These are phyloP conservation scores for Annulohypoxylon nitens DNA, from an alignment of 495 filamentous ascomycete species.

Conservation along the genomic window DNA sequence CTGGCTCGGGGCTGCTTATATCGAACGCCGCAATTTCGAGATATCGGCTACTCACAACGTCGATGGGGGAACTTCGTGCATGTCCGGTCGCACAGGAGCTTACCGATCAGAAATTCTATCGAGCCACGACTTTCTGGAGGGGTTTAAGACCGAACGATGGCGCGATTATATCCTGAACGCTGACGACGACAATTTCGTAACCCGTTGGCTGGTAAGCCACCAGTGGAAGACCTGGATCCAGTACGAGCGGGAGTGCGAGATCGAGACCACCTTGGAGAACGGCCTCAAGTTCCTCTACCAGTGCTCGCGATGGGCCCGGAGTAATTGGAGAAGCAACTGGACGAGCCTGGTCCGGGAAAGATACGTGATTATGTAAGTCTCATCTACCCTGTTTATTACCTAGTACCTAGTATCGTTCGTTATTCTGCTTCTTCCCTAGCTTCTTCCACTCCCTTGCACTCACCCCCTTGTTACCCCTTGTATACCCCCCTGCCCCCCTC, in stretches of 20 bases:
- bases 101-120: slow-evolving; percentile 64
- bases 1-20: slow-evolving; percentile 65
- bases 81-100: slow-evolving; percentile 67
- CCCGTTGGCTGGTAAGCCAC: slow-evolving; percentile 69
- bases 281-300: slow-evolving; percentile 69
- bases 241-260: slow-evolving; percentile 66
- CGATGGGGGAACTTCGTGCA: slow-evolving; percentile 68
- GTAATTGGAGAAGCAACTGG: slow-evolving; percentile 74
- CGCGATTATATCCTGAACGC: slow-evolving; percentile 67
- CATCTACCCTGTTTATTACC: slow-evolving; percentile 9
- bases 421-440: neutral
- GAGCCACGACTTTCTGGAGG: slow-evolving; percentile 59
- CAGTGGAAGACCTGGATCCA: slow-evolving; percentile 74
- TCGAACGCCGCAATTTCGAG: slow-evolving; percentile 71
- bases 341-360: slow-evolving; percentile 67
- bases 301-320: slow-evolving; percentile 72
- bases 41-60: slow-evolving; percentile 65
- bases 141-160: slow-evolving; percentile 70
- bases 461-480: slow-evolving; percentile 11
- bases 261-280: slow-evolving; percentile 71
- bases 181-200: slow-evolving; percentile 79
- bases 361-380: slow-evolving; percentile 64
- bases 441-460: slow-evolving; percentile 16
- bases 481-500: slow-evolving; percentile 9
- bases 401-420: neutral